These are phyloP conservation scores for Apiospora pterosperma DNA, from an alignment of 2,329 filamentous ascomycete genomes.

Conservation along the genomic window DNA sequence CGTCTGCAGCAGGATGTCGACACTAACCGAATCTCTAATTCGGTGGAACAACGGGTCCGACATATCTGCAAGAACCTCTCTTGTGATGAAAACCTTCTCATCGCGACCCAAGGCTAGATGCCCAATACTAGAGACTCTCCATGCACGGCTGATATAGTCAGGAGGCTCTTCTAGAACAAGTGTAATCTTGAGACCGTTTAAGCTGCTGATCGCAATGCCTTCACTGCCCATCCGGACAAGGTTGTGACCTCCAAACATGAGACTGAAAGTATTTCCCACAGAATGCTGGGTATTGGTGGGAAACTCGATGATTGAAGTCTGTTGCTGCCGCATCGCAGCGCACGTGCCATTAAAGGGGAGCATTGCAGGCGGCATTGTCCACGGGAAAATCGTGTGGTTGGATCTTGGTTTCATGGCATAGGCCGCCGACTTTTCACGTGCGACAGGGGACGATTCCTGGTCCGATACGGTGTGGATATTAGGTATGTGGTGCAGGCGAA, in stretches of 20 bases:
- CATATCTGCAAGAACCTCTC: slow-evolving; percentile 71
- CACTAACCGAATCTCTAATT: slow-evolving; percentile 65
- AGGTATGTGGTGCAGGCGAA: slow-evolving; percentile 75
- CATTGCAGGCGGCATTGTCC: slow-evolving; percentile 78
- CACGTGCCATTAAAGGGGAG: slow-evolving; percentile 78
- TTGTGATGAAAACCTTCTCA: slow-evolving; percentile 78
- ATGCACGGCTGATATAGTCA: slow-evolving; percentile 41
- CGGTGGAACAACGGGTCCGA: slow-evolving; percentile 82
- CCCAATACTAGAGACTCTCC: slow-evolving; percentile 77
- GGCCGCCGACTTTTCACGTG: neutral
- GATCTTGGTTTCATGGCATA: neutral
- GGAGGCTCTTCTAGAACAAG: slow-evolving; percentile 61
- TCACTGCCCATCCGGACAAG: slow-evolving; percentile 42
- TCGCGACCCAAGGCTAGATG: slow-evolving; percentile 80
- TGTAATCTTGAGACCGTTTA: slow-evolving; percentile 59
- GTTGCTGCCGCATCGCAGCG: slow-evolving; percentile 64
- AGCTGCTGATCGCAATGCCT: slow-evolving; percentile 45
- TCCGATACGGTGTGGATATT: slow-evolving; percentile 46
- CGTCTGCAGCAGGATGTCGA: slow-evolving; percentile 70
- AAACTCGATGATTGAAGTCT: slow-evolving; percentile 67
- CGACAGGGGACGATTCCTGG: neutral
- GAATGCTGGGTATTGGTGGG: slow-evolving; percentile 44
- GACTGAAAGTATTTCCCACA: slow-evolving; percentile 38
- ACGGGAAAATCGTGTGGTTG: slow-evolving; percentile 86
- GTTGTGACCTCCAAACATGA: slow-evolving; percentile 44